These are phyloP conservation scores for Cornus kousa DNA, from an alignment of 148 eudicot species.

Conservation along the genomic window DNA sequence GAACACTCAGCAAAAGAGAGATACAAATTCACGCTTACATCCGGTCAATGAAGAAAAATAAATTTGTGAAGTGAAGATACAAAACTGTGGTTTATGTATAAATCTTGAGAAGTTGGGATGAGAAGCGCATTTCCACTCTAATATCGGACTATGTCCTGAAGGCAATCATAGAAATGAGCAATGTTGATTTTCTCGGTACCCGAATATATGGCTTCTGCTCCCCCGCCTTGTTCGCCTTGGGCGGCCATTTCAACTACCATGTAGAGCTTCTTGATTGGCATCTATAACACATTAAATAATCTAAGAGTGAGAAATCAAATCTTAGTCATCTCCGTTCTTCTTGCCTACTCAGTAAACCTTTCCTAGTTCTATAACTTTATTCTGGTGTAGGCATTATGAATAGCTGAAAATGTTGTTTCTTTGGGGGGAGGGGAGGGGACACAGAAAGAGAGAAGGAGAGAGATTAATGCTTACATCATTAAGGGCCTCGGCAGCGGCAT, in stretches of 20 bases:
- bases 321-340: too few species aligned
- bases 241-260: constrained; percentile 97
- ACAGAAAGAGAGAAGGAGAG: too few species aligned
- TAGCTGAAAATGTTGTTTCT: not conserved
- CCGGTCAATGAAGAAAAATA: too few species aligned
- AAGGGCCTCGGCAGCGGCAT: constrained; percentile 89
- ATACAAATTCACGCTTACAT: too few species aligned
- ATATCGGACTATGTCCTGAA: constrained; percentile 70
- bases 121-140: constrained; percentile 19
- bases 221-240: constrained; percentile 87
- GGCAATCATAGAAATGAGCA: constrained; percentile 84
- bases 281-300: constrained; percentile 32
- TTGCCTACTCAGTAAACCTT: too few species aligned
- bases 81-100: constrained; percentile 6
- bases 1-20: too few species aligned
- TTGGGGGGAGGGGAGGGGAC: too few species aligned
- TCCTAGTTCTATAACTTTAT: too few species aligned
- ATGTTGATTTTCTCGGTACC: constrained; percentile 77
- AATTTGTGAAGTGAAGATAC: not conserved
- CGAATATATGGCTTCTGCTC: constrained; percentile 77
- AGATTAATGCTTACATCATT: constrained; percentile 59
- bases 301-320: not conserved
- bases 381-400: not conserved
- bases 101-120: not conserved
- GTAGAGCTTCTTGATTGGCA: constrained; percentile 87